Evolutionary conservation across 2,329 filamentous ascomycete species (phyloP), one percentile per base, ranked within the genome.

Genomic region (Sporothrix humicola): DNA sequence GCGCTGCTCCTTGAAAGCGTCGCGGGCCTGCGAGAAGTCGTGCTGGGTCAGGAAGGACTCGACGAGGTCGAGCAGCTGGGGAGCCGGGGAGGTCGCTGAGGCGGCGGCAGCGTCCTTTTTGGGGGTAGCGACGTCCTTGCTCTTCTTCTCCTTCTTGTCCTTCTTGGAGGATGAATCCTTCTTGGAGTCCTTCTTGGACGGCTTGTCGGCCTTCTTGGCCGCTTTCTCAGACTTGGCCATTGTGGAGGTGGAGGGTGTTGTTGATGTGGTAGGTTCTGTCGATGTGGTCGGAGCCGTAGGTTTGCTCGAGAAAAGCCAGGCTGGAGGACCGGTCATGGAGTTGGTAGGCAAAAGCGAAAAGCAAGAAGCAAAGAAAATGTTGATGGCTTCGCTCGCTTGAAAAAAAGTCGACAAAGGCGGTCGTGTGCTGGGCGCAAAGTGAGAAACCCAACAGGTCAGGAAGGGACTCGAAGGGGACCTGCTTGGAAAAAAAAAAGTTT

Each of bases 21-120:
- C 83, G 78, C 87, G 87, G 63, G 92, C 88, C 74, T 85, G 84
- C 66, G 85, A 81, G 78, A 93, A 92, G n/a, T 89, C 87, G 80
- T 92, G 86, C 63, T 91, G 86, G 58, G 86, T 85, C 69, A 94
- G 85, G 81, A 94, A 94, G 26, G 83, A 82, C 75, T 89, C 89
- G 78, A 94, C 86, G 17, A 93, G 84, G 75, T 90, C 87, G 79
- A 94, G 84, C 50, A 94, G 83, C 80, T 92, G 86, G 42, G 86
- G 81, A 4, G 91, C 87, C 37, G 88, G 65, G 83, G 80, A 71
- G 6, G 74, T 15, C 2, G 75, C 74, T 58, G 76, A 72, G 17
- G 76, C 61, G 13, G 73, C 56, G 13, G 75, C 9, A 2, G 75
- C 69, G 5, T 10, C 65, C 46, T 65, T 73, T 48, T 75, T 78